Evolutionary conservation across 2,329 filamentous ascomycete genomes (phyloP).

Genomic region (Aspergillus bombycis): DNA sequence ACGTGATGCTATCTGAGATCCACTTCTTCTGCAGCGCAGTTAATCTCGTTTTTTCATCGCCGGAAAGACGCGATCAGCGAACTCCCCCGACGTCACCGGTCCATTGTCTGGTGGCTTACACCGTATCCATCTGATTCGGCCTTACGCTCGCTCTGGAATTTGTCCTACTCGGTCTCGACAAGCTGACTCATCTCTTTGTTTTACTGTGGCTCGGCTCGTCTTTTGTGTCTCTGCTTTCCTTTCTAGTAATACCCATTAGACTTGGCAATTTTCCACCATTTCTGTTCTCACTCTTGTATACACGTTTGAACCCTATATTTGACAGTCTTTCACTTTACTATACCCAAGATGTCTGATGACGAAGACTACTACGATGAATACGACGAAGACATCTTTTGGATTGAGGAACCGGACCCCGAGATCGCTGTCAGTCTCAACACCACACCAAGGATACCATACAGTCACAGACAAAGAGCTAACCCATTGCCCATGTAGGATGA

Average conservation of each 20-base stretch:
- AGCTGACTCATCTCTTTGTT: background rate
- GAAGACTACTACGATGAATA: slow-evolving; percentile 42
- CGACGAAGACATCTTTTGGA: slow-evolving; percentile 39
- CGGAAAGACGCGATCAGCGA: slow-evolving; percentile 7
- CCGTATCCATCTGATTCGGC: background rate
- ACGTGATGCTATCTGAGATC: slow-evolving; percentile 23
- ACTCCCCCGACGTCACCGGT: slow-evolving; percentile 7
- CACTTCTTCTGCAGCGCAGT: slow-evolving; percentile 4
- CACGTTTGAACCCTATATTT: background rate
- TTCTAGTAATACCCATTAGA: background rate
- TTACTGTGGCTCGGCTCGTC: background rate
- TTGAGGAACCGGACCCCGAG: slow-evolving; percentile 40
- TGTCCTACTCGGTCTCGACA: background rate
- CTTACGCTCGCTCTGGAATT: background rate
- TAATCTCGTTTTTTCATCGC: slow-evolving; percentile 4
- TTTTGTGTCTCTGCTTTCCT: background rate
- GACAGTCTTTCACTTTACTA: background rate
- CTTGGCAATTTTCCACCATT: background rate
- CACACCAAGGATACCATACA: background rate
- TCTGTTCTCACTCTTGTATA: background rate
- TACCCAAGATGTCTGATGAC: slow-evolving; percentile 40
- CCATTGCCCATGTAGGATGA: slow-evolving; percentile 39
- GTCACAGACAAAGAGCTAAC: background rate
- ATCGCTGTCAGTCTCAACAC: slow-evolving; percentile 33
- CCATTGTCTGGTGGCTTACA: background rate